Evolutionary conservation across 495 filamentous ascomycete species (phyloP), one percentile per base, ranked within the genome.

Genomic region (Aspergillus homomorphus): DNA sequence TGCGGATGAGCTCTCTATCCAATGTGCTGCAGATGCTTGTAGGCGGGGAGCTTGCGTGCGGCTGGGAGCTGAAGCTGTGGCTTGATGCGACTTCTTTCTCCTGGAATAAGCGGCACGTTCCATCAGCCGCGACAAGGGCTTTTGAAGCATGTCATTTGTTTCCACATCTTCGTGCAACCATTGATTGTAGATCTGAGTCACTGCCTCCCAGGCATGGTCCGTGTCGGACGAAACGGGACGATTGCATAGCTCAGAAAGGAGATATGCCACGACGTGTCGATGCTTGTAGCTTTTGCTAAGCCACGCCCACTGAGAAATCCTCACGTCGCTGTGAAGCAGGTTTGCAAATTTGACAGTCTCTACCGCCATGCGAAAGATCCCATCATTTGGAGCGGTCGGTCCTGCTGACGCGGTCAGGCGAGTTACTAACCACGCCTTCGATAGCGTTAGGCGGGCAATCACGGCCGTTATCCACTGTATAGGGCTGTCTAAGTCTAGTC

Each of bases 251-350:
- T 94, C 91, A 0, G 87, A 79, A 9, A 95, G 71, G 15, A 70
- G 75, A 59, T 86, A 90, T 6, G 86, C 87, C 4, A 92, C 78
- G 7, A 87, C 86, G 56, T 92, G 85, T 82, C 86, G 87, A 57
- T 92, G 87, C 19, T 84, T 85, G 66, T 91, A 92, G 6, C 86
- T 91, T 69, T 84, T 82, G 72, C 88, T 90, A 7, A 92, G 78
- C 90, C 90, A 94, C 20, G 83, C 80, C 82, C 86, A 93, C 43
- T 84, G 82, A 52, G 79, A 77, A 5, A 79, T 82, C 2, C 75
- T 72, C n/a, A 77, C 72, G 54, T 89, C 85, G 7, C 73, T 80
- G 60, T 86, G 83, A 6, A 91, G 71, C 7, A 85, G 66, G 33
- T 81, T 71, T 19, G 78, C 79, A 63, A 87, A 89, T 62, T 92